Evolutionary conservation across 495 filamentous ascomycete genomes (phyloP).

Genomic region (Penicillium pancosmium): DNA sequence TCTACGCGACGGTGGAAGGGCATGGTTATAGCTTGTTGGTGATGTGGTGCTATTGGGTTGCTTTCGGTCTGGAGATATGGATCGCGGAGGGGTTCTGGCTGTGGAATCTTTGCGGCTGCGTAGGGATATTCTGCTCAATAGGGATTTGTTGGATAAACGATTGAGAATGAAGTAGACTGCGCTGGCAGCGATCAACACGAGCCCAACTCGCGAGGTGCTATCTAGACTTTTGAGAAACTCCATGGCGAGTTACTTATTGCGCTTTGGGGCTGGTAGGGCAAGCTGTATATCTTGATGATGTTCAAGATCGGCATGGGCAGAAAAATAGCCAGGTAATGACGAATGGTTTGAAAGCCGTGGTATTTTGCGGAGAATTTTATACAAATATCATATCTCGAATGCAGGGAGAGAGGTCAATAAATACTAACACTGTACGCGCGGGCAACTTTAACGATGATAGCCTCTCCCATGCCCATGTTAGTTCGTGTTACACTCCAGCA

Average conservation of each 20-base stretch:
- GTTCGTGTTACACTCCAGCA: slow-evolving; percentile 8
- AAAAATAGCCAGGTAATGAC: neutral
- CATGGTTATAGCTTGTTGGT: slow-evolving; percentile 45
- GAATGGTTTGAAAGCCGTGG: neutral
- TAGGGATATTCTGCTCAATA: slow-evolving; percentile 21
- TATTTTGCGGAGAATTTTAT: neutral
- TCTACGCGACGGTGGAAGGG: slow-evolving; percentile 60
- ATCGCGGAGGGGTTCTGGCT: slow-evolving; percentile 59
- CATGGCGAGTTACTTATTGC: slow-evolving; percentile 18
- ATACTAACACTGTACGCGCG: neutral
- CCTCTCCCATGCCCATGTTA: neutral
- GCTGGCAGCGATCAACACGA: slow-evolving; percentile 27
- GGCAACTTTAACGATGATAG: neutral
- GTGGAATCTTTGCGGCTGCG: slow-evolving; percentile 39
- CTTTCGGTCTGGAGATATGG: slow-evolving; percentile 56
- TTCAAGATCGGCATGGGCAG: neutral
- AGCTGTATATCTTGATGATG: neutral
- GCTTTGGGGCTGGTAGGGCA: slow-evolving; percentile 11
- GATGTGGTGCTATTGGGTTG: slow-evolving; percentile 26
- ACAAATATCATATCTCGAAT: neutral
- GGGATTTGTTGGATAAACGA: slow-evolving; percentile 11
- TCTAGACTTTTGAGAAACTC: slow-evolving; percentile 11
- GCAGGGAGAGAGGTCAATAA: neutral
- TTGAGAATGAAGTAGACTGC: slow-evolving; percentile 24
- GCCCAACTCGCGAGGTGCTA: slow-evolving; percentile 30